A percentile compares a stretch with the other conserved stretches of the same genome.
phyloP scores from a whole-genome alignment of 2,329 filamentous ascomycete species.

The Pseudopithomyces chartarum region DNA sequence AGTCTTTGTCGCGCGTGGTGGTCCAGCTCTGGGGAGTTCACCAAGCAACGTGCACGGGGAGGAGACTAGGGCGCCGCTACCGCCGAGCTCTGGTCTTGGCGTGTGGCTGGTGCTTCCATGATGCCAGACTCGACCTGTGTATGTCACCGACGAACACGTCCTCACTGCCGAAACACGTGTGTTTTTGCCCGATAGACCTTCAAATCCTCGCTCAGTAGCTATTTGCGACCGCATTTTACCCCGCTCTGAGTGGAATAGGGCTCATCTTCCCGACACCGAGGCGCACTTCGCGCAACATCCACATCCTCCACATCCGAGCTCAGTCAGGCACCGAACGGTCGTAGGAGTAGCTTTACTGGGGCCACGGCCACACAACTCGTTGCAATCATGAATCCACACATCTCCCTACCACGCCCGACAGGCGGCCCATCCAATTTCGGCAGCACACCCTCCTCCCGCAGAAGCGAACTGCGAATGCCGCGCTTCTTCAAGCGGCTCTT shows the following conservation, averaged over 20 bases:
- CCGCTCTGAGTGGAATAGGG: neutral
- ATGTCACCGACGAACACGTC: constrained; percentile 3
- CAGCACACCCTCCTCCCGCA: constrained; percentile 53
- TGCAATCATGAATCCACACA: constrained; percentile 62
- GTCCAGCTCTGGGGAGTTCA: constrained; percentile 1
- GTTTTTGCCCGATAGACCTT: neutral
- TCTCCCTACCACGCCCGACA: constrained; percentile 64
- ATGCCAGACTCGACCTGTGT: neutral
- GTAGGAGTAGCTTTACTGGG: neutral
- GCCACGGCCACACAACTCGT: neutral
- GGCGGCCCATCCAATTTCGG: constrained; percentile 59
- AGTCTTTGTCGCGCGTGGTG: neutral
- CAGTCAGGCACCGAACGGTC: constrained; percentile 4
- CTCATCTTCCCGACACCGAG: neutral
- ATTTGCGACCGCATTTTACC: neutral
- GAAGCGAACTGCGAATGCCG: constrained; percentile 64
- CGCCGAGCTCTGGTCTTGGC: constrained; percentile 9
- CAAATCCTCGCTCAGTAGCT: neutral
- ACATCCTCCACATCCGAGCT: neutral
- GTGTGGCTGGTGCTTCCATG: constrained; percentile 12
- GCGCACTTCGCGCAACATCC: neutral
- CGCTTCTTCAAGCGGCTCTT: constrained; percentile 71
- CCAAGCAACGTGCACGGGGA: constrained; percentile 1
- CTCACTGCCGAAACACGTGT: neutral
- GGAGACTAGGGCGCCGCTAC: neutral